Conservation (phyloP, 768 basidiomycete species). For the Hysterangium stoloniferum region DNA sequence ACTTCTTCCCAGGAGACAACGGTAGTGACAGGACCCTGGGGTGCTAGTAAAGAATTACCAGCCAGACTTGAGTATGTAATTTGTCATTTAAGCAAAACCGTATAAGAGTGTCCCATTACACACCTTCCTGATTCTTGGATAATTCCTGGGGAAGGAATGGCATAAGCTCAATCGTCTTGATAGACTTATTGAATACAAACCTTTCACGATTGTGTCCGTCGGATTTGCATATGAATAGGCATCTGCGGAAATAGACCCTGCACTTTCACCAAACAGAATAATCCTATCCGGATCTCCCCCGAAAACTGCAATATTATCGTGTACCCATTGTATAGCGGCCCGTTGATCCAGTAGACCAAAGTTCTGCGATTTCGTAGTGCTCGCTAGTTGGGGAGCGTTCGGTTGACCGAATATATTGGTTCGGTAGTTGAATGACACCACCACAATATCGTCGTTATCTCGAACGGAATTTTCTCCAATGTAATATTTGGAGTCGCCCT, state of each 20-base stretch:
- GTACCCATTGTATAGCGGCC: slow-evolving; percentile 36
- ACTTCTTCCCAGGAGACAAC: slow-evolving; percentile 6
- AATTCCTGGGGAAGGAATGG: not conserved
- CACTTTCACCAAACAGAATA: slow-evolving; percentile 49
- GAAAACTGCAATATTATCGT: slow-evolving; percentile 45
- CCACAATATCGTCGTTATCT: slow-evolving; percentile 13
- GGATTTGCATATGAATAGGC: slow-evolving; percentile 9
- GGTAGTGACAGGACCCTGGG: not conserved
- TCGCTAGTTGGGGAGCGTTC: slow-evolving; percentile 34
- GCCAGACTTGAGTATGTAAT: too few relatives aligned
- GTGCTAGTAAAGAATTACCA: slow-evolving; percentile 6
- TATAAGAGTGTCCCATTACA: not conserved
- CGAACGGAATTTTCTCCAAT: slow-evolving; percentile 15
- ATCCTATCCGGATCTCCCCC: slow-evolving; percentile 48
- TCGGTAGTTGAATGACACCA: slow-evolving; percentile 8
- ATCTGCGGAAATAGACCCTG: slow-evolving; percentile 24
- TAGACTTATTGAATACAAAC: not conserved
- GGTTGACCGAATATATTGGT: slow-evolving; percentile 25
- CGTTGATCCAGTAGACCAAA: slow-evolving; percentile 13
- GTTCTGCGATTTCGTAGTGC: slow-evolving; percentile 26
- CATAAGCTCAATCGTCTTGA: not conserved
- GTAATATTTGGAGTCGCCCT: slow-evolving; percentile 16
- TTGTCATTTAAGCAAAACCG: too few relatives aligned
- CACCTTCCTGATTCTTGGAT: slow-evolving; percentile 11
- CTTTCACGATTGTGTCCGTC: slow-evolving; percentile 7